Conservation (phyloP, 148 eudicot genomes). For the Rhododendron kiyosumense region DNA sequence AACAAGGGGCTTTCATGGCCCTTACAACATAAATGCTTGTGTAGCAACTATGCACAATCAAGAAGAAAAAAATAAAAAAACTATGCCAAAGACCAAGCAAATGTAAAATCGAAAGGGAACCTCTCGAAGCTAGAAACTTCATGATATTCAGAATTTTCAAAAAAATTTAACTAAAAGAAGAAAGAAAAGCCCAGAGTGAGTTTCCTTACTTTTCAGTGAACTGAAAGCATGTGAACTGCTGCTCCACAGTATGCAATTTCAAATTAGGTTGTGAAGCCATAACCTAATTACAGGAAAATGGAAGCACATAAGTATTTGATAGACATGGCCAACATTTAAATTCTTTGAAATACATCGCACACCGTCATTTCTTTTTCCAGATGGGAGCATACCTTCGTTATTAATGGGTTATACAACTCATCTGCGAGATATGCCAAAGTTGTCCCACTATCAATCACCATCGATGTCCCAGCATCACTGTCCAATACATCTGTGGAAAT, state of each 20-base stretch:
- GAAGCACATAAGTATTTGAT: background rate
- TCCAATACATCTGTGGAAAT: conserved; percentile 35
- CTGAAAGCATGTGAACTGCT: conserved; percentile 65
- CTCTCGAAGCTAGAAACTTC: background rate
- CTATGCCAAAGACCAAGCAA: background rate
- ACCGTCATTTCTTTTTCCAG: background rate
- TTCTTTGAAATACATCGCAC: background rate
- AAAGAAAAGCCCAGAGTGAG: background rate
- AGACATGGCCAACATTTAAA: background rate
- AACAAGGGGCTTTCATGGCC: background rate
- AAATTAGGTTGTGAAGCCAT: conserved; percentile 49
- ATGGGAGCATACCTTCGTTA: conserved; percentile 37
- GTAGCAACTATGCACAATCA: background rate
- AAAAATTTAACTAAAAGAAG: background rate
- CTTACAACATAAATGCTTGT: background rate
- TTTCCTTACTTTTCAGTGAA: conserved; percentile 60
- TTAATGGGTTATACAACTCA: conserved; percentile 44
- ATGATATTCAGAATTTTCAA: background rate
- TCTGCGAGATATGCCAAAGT: conserved; percentile 86
- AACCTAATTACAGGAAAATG: conserved; percentile 32
- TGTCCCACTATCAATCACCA: conserved; percentile 88
- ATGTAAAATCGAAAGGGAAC: background rate
- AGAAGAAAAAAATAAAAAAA: background rate
- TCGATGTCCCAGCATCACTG: conserved; percentile 29
- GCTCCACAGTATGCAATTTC: conserved; percentile 50